Percentiles rank a stretch among this genome's conserved stretches.
These are phyloP conservation scores for Rhodotorula sp. DNA, from an alignment of 1,284 basidiomycete species.

Conservation along the genomic window DNA sequence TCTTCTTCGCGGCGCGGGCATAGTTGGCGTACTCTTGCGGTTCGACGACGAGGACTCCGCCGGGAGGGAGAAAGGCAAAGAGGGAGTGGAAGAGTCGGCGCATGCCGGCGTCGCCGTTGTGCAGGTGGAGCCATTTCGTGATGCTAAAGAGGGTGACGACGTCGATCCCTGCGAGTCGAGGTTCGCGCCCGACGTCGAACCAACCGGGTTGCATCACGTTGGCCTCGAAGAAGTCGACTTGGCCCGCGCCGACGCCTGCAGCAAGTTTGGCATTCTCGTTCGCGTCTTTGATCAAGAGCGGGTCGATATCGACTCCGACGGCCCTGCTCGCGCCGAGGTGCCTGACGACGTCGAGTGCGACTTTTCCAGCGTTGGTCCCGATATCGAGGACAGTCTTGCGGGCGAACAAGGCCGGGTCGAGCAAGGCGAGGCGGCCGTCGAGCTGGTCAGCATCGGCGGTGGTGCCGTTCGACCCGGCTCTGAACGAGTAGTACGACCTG, in stretches of 20 bases:
- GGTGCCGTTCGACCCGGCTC: slow-evolving; percentile 10
- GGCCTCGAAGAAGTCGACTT: slow-evolving; percentile 3
- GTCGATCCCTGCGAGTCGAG: slow-evolving; percentile 17
- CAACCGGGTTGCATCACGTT: slow-evolving; percentile 25
- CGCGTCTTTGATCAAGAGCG: slow-evolving; percentile 29
- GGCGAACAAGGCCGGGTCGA: slow-evolving; percentile 22
- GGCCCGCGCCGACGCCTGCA: not conserved
- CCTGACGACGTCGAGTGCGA: slow-evolving; percentile 27
- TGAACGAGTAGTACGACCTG: slow-evolving; percentile 34
- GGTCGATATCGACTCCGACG: slow-evolving; percentile 37
- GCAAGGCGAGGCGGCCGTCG: slow-evolving; percentile 28
- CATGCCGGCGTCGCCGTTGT: slow-evolving; percentile 36
- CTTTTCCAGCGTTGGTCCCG: slow-evolving; percentile 40
- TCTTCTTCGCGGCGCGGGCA: slow-evolving; percentile 32
- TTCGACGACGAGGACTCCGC: slow-evolving; percentile 34
- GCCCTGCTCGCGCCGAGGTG: slow-evolving; percentile 10
- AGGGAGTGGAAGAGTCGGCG: slow-evolving; percentile 23
- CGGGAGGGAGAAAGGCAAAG: slow-evolving; percentile 11
- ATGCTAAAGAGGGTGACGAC: slow-evolving; percentile 36
- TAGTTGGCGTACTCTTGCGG: slow-evolving; percentile 41
- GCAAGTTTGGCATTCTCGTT: not conserved
- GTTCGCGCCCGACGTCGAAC: slow-evolving; percentile 2
- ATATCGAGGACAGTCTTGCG: slow-evolving; percentile 37
- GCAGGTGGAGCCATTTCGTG: slow-evolving; percentile 41
- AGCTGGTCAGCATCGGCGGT: not conserved